Percentiles rank a stretch among this genome's conserved stretches.
Evolutionary conservation across 768 basidiomycete species (phyloP).

Genomic region (Xerocomellus dryophilus): DNA sequence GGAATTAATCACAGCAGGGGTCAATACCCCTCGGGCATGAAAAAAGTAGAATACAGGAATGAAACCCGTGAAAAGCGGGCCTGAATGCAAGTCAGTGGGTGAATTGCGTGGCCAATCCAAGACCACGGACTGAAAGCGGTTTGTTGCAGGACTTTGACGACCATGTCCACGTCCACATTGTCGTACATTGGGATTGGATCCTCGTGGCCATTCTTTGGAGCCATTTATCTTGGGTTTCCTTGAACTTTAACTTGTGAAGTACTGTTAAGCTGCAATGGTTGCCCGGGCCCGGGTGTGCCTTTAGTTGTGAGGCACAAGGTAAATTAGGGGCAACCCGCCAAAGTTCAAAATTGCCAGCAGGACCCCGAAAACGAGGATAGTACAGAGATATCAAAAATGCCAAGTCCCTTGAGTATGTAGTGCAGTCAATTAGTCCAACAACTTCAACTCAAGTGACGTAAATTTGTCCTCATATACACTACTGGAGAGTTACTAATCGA

Average conservation of each 20-base stretch:
- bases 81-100: conserved; percentile 35
- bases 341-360: too few relatives aligned
- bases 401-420: too few relatives aligned
- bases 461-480: too few relatives aligned
- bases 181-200: conserved; percentile 61
- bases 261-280: background rate
- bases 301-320: too few relatives aligned
- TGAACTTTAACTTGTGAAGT: background rate
- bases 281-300: too few relatives aligned
- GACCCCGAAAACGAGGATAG: too few relatives aligned
- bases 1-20: conserved; percentile 51
- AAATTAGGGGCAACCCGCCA: too few relatives aligned
- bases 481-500: too few relatives aligned
- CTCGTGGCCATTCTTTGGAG: conserved; percentile 6
- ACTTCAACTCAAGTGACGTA: too few relatives aligned
- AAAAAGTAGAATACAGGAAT: conserved; percentile 77
- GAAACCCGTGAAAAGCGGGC: conserved; percentile 82
- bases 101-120: background rate
- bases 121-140: conserved; percentile 73
- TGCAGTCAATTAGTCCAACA: too few relatives aligned
- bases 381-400: too few relatives aligned
- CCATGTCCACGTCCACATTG: conserved; percentile 68
- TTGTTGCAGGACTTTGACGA: conserved; percentile 73
- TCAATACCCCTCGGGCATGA: conserved; percentile 54
- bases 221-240: conserved; percentile 20